Evolutionary conservation across 495 filamentous ascomycete species (phyloP).

Genomic region (Penicillium turbatum): DNA sequence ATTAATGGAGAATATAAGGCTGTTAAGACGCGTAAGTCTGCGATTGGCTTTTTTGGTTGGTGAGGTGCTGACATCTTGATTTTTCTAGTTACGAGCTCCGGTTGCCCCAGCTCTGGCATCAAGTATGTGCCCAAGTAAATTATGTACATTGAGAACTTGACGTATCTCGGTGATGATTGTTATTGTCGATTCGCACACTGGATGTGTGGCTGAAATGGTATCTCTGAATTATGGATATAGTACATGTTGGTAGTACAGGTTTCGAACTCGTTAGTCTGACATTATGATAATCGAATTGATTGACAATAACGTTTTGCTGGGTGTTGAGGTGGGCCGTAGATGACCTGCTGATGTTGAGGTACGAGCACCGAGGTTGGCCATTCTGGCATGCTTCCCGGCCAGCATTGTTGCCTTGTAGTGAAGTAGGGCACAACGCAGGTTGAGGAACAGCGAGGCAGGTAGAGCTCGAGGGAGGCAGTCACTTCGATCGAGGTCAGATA

Average conservation of each 20-base stretch:
- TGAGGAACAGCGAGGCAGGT: background rate
- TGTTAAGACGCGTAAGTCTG: constrained; percentile 42
- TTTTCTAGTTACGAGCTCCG: constrained; percentile 46
- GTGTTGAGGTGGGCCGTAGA: background rate
- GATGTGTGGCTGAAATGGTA: background rate
- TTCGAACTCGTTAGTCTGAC: background rate
- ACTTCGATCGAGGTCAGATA: background rate
- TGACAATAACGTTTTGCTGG: background rate
- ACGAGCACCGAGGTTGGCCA: background rate
- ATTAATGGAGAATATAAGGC: constrained; percentile 66
- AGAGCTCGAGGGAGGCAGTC: background rate
- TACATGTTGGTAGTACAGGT: constrained; percentile 2
- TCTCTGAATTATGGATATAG: constrained; percentile 4
- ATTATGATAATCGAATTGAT: background rate
- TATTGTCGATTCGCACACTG: background rate
- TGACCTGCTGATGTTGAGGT: background rate
- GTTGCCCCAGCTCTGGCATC: constrained; percentile 52
- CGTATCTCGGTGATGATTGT: background rate
- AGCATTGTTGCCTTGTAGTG: background rate
- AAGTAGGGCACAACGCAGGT: background rate
- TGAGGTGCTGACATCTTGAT: background rate
- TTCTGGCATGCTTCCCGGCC: background rate
- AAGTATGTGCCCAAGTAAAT: constrained; percentile 57
- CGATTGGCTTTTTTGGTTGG: background rate
- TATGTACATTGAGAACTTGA: background rate